Base-by-base conservation (phyloP, 257 asterid species). In the Plectranthus barbatus region DNA sequence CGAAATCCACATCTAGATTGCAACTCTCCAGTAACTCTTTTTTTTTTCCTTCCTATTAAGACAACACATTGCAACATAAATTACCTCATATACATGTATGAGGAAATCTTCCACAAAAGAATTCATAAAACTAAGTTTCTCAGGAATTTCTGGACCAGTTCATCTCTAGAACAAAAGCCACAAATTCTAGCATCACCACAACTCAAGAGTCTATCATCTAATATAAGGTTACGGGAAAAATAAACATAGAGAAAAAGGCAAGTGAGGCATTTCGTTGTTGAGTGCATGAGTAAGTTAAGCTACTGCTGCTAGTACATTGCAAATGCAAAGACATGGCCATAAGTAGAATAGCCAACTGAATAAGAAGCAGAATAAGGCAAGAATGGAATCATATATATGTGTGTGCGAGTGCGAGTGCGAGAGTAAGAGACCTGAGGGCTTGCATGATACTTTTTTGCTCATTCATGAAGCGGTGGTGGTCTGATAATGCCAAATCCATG, bases 361-460 rank as follows among this genome's bases (percentile, higher is more conserved):
- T 42, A 51, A 18, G 57, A n/a, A 57, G 64, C 57, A 59, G 31
- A 55, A 15, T 9, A 45, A 37, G 33, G 12, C 17, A 23, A 62
- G 50, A 34, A 56, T 13, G n/a, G 31, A 31, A 9, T 19, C 4
- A 26, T 1, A 14, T 51, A 23, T 4, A 23, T 34, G n/a, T n/a
- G n/a, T n/a, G n/a, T n/a, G n/a, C n/a, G n/a, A n/a, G n/a, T n/a
- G n/a, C n/a, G n/a, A 60, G 70, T 60, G 64, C 55, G 75, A 55
- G 53, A 41, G 64, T 33, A 70, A 55, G 56, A 31, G 57, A 93
- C 99, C 99, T 85, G 68, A 93, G 80, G 65, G 95, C 86, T 78
- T 84, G 96, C 97, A 93, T 84, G 70, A 93, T 90, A 81, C 96
- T 84, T 75, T 84, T 82, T 72, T 93, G 99, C 83, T 90, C 96